phyloP scores from a whole-genome alignment of 495 filamentous ascomycete species.

The Bathelium albidoporum region DNA sequence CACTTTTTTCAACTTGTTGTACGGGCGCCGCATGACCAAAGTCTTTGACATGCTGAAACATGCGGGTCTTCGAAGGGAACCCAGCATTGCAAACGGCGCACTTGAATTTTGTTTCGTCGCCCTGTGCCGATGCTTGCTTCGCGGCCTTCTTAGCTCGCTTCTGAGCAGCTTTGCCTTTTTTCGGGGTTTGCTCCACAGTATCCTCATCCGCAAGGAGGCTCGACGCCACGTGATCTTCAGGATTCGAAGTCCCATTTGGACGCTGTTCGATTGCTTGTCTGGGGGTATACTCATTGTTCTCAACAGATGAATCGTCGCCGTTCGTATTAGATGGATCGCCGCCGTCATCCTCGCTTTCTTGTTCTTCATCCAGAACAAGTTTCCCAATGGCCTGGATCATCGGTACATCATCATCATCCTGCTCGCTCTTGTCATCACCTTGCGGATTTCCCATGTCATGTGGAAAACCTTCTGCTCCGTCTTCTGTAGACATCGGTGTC shows the following conservation, averaged over 20 bases:
- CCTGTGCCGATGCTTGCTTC: constrained; percentile 36
- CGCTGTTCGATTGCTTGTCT: constrained; percentile 23
- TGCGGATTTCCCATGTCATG: too few relatives aligned
- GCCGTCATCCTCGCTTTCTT: neutral
- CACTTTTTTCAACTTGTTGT: neutral
- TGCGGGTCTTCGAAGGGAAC: constrained; percentile 57
- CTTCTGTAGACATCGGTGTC: constrained; percentile 34
- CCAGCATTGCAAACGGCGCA: constrained; percentile 51
- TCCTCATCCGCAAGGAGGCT: neutral
- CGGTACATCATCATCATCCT: constrained; percentile 16
- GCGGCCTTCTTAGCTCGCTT: constrained; percentile 77
- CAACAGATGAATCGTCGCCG: constrained; percentile 8
- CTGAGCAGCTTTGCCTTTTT: constrained; percentile 77
- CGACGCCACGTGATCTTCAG: too few relatives aligned
- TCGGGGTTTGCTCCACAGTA: constrained; percentile 27
- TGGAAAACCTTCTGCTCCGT: constrained; percentile 34
- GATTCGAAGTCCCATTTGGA: too few relatives aligned
- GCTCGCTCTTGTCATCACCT: too few relatives aligned
- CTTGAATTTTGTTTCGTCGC: constrained; percentile 34
- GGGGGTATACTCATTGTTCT: constrained; percentile 27
- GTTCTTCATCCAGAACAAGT: constrained; percentile 6
- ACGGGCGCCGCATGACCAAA: constrained; percentile 47
- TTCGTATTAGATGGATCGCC: neutral
- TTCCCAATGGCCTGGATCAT: constrained; percentile 3
- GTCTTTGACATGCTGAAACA: constrained; percentile 67